Base-by-base conservation (phyloP, 768 basidiomycete species). In the Leccinellum luteum region DNA sequence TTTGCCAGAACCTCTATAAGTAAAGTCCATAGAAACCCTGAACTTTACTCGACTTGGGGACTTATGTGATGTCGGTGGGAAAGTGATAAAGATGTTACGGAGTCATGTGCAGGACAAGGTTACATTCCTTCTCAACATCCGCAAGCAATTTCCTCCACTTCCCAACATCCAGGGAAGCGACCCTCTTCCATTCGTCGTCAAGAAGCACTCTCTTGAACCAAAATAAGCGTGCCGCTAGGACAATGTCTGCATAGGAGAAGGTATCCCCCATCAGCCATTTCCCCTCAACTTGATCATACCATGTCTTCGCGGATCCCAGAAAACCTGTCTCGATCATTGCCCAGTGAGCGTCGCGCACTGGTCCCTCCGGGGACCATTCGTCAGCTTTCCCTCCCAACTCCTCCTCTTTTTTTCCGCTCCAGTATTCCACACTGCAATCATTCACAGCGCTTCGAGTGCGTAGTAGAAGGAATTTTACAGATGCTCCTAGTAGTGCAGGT, bases 171-270 rank as follows among this genome's bases (percentile, higher is more conserved):
- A 69, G 52, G 8, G 66, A 57, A 32, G 60, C 54, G 12, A 74
- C 28, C 15, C 45, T 65, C 48, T 52, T 48, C 71, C 71, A 69
- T 43, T 74, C 71, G 14, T 69, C 66, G 3, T 58, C 60, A 10
- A 6, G 58, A 34, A 51, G 45, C 21, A 72, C 56, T 45, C 52
- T 64, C 45, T 62, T 69, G 50, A 55, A 51, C 66, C 61, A 65
- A 12, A 58, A 31, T 6, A 60, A 23, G 21, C 25, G 51, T 8
- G 23, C 34, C 19, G 63, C 69, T 27, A 71, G 13, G 21, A 74
- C 14, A 27, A 69, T 64, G 48, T 74, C 72, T 12, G 70, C 73
- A 54, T 72, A 72, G 3, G 60, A 69, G 54, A 73, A 66, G 3
- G 62, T 43, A 6, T 43, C 19, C 6, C 41, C 41, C 41, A 43